Conservation (phyloP, 2,329 filamentous ascomycete genomes). For the Boeremia exigua region DNA sequence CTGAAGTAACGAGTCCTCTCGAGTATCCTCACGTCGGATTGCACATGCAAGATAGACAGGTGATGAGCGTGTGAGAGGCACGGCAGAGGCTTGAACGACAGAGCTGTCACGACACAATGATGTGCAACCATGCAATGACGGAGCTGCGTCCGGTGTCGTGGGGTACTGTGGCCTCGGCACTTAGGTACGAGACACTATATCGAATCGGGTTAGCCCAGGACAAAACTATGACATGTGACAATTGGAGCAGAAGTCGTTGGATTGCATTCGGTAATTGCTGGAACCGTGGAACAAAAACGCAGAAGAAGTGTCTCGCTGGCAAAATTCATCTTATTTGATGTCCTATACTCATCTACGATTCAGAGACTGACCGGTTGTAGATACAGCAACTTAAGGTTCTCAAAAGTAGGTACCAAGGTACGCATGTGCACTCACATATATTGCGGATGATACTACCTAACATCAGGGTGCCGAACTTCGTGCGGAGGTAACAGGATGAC, state of each 20-base stretch:
- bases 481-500: too few relatives aligned
- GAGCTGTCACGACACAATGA: slow-evolving; percentile 6
- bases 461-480: too few relatives aligned
- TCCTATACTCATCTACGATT: too few relatives aligned
- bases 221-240: slow-evolving; percentile 10
- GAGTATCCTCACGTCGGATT: neutral
- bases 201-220: neutral
- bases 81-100: slow-evolving; percentile 4
- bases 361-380: too few relatives aligned
- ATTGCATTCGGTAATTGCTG: too few relatives aligned
- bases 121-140: slow-evolving; percentile 2
- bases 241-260: neutral
- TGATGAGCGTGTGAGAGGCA: neutral
- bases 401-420: too few relatives aligned
- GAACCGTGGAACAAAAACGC: too few relatives aligned
- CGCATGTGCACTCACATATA: too few relatives aligned
- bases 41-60: neutral
- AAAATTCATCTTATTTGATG: too few relatives aligned
- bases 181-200: neutral
- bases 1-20: neutral
- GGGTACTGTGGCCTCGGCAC: slow-evolving; percentile 14
- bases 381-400: too few relatives aligned
- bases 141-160: neutral
- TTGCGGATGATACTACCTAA: too few relatives aligned
- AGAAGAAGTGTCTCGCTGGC: too few relatives aligned